Base-by-base conservation (phyloP, 164 flowering plant species). In the Vitis amurensis region DNA sequence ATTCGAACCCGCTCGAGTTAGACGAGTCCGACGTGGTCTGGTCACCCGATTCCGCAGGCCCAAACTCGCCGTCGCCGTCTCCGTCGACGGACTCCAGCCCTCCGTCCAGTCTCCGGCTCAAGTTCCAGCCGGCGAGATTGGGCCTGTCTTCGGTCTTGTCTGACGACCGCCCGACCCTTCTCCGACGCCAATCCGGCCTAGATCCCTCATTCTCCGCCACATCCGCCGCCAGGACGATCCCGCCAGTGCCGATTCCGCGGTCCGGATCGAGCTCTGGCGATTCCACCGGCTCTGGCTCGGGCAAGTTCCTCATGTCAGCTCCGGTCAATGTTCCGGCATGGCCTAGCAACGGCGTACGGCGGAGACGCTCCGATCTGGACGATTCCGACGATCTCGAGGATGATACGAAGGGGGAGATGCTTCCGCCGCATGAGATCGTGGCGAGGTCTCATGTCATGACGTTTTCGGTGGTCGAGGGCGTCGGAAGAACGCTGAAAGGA, bases 391-490 rank as follows among this genome's bases (percentile, higher is more conserved):
- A 65, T 9, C 74, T 19, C 4, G 66, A 12, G 57, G 83, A 70
- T 9, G 80, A 70, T 29, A 76, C 66, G 19, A 82, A 74, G 14
- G 83, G 71, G 52, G 79, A 78, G 71, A 79, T 84, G 85, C 78
- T 84, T 56, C 90, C 90, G 9, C 90, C 90, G 50, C 90, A 87
- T 67, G 87, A 83, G 81, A 84, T 84, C 15, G 87, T 84, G 55
- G 88, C 87, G 27, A 76, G 83, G 70, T 79, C 89, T 16, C 85
- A 79, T 48, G 65, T 66, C 55, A 66, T 68, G 49, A 78, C 86
- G 52, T 85, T 79, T 66, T 87, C 91, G 50, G 86, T 87, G 68
- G 78, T 87, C 31, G 91, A 87, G 74, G 91, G 91, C n/a, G 86
- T 70, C n/a, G 91, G 91, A 2, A 66, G 91, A 78, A 87, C 91